A percentile compares a stretch with the other conserved stretches of the same genome.
These are phyloP conservation scores for Vigna angularis DNA, from an alignment of 306 rosid genomes.

Conservation along the genomic window DNA sequence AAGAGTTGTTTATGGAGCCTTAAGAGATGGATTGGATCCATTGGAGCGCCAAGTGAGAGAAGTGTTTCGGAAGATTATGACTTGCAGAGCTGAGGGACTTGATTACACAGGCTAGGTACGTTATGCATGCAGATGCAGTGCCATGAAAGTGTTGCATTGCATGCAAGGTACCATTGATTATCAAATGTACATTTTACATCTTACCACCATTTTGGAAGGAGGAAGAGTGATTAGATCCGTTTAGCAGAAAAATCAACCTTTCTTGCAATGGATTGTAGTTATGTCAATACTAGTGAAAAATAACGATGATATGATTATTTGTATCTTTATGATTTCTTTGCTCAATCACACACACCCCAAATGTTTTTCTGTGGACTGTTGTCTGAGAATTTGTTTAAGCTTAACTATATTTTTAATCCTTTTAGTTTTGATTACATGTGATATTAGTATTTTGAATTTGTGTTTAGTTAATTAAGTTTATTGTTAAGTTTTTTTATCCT, in stretches of 20 bases:
- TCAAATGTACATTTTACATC: neutral
- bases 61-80: conserved; percentile 2
- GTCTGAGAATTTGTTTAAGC: neutral
- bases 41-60: neutral
- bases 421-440: neutral
- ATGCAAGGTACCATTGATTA: neutral
- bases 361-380: neutral
- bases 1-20: neutral
- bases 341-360: neutral
- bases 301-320: neutral
- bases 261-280: conserved; percentile 1
- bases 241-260: neutral
- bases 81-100: conserved; percentile 13
- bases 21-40: conserved; percentile 23
- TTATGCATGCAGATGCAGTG: neutral
- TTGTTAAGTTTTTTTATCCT: neutral
- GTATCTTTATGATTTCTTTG: conserved; percentile 2
- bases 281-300: neutral
- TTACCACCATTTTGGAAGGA: neutral
- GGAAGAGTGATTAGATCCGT: neutral
- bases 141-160: neutral
- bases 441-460: neutral
- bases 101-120: neutral
- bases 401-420: neutral
- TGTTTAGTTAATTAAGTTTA: too few relatives aligned